Percentiles rank a stretch among this genome's conserved stretches.
Evolutionary conservation across 768 basidiomycete species (phyloP).

Genomic region (Lactarius tabidus): DNA sequence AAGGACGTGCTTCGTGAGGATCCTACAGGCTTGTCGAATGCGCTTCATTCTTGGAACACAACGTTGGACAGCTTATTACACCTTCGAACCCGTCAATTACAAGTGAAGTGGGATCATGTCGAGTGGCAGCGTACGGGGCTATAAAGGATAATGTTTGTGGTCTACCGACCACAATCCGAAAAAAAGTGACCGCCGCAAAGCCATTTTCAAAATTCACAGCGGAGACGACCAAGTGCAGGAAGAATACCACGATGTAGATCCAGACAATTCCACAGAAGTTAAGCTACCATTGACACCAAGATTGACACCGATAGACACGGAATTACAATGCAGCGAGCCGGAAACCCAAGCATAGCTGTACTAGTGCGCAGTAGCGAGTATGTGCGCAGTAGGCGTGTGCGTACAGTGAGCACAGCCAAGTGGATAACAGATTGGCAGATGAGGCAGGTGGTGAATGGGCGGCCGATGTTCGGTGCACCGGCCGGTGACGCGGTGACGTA

Average conservation of each 20-base stretch:
- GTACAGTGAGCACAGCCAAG: not conserved
- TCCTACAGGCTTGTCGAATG: conserved; percentile 8
- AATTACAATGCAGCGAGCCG: not conserved
- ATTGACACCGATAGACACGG: not conserved
- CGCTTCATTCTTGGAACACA: conserved; percentile 3
- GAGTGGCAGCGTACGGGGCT: not conserved
- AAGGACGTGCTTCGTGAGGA: conserved; percentile 10
- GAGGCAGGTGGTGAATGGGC: not conserved
- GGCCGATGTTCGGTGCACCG: not conserved
- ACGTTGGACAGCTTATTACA: not conserved
- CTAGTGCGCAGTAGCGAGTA: not conserved
- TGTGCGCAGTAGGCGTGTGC: not conserved
- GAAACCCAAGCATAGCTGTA: not conserved
- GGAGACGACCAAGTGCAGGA: not conserved
- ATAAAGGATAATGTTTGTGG: conserved; percentile 10
- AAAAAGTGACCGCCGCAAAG: not conserved
- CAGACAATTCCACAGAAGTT: not conserved
- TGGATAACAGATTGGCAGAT: not conserved
- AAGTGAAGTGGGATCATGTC: not conserved
- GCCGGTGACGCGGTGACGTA: no score
- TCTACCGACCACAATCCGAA: not conserved
- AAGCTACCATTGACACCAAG: not conserved
- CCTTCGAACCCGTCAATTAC: not conserved
- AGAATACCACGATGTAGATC: not conserved
- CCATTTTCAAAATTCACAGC: conserved; percentile 8